These are phyloP conservation scores for Rhynchospora breviuscula DNA, from an alignment of 176 grass and related monocot species.

Conservation along the genomic window DNA sequence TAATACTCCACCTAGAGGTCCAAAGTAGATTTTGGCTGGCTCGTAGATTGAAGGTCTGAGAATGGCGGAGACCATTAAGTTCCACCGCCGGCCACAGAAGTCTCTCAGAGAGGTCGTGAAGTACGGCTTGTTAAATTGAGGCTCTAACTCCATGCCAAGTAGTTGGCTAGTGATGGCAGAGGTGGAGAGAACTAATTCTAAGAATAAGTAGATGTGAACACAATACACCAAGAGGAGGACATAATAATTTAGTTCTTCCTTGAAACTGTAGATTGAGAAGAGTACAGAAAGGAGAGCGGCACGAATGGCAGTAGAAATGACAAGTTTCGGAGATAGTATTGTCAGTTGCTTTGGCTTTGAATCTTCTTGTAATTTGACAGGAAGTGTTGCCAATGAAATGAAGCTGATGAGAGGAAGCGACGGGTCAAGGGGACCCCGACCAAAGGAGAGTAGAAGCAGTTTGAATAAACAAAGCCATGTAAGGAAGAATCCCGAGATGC, in stretches of 20 bases:
- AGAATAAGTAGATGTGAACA: slow-evolving; percentile 27
- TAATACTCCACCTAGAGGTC: slow-evolving; percentile 12
- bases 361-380: slow-evolving; percentile 14
- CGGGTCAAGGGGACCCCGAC: slow-evolving; percentile 26
- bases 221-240: slow-evolving; percentile 6
- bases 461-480: slow-evolving; percentile 50
- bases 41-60: slow-evolving; percentile 28
- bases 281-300: slow-evolving; percentile 15
- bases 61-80: slow-evolving; percentile 32
- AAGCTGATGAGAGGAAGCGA: slow-evolving; percentile 21
- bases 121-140: slow-evolving; percentile 30
- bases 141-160: slow-evolving; percentile 27
- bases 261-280: slow-evolving; percentile 25
- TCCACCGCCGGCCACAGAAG: slow-evolving; percentile 37
- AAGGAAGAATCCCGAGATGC: slow-evolving; percentile 38
- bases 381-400: slow-evolving; percentile 19
- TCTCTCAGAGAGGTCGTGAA: slow-evolving; percentile 27
- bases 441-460: slow-evolving; percentile 31
- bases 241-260: slow-evolving; percentile 16
- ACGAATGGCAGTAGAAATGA: slow-evolving; percentile 10
- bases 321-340: neutral
- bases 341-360: neutral
- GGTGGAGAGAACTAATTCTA: slow-evolving; percentile 24
- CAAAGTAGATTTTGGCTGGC: slow-evolving; percentile 14
- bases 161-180: neutral